Conservation (phyloP, 257 asterid genomes). For the Solanum chilense region DNA sequence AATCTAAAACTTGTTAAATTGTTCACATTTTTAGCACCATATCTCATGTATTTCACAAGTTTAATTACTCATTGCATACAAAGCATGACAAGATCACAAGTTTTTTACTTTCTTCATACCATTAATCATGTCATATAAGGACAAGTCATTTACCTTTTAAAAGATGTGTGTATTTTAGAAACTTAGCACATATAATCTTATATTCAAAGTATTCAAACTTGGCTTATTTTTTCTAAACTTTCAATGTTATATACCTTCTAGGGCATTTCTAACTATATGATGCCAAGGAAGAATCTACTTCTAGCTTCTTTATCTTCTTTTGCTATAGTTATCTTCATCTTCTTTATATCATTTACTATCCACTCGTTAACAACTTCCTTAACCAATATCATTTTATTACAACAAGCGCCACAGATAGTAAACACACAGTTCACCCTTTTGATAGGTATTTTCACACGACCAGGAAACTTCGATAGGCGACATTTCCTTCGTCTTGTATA, state of each 20-base stretch:
- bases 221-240: background rate
- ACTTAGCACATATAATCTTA: no score
- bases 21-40: background rate
- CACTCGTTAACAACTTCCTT: slow-evolving; percentile 4
- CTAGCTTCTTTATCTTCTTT: slow-evolving; percentile 16
- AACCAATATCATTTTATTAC: background rate
- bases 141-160: background rate
- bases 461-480: slow-evolving; percentile 50
- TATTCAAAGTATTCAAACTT: background rate
- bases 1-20: background rate
- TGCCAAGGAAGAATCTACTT: slow-evolving; percentile 5
- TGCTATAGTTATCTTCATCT: slow-evolving; percentile 19
- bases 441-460: slow-evolving; percentile 51
- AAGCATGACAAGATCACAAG: background rate
- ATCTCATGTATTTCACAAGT: background rate
- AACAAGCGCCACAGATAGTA: background rate
- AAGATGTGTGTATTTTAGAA: background rate
- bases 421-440: slow-evolving; percentile 30
- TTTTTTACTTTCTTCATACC: background rate
- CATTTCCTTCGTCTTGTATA: slow-evolving; percentile 72
- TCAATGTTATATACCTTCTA: background rate
- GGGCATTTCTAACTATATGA: background rate
- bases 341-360: slow-evolving; percentile 32
- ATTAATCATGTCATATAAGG: background rate
- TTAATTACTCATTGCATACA: background rate